A percentile compares a stretch with the other conserved stretches of the same genome.
Conservation (phyloP, 202 grass and related monocot species). For the Schoenoplectus triqueter region DNA sequence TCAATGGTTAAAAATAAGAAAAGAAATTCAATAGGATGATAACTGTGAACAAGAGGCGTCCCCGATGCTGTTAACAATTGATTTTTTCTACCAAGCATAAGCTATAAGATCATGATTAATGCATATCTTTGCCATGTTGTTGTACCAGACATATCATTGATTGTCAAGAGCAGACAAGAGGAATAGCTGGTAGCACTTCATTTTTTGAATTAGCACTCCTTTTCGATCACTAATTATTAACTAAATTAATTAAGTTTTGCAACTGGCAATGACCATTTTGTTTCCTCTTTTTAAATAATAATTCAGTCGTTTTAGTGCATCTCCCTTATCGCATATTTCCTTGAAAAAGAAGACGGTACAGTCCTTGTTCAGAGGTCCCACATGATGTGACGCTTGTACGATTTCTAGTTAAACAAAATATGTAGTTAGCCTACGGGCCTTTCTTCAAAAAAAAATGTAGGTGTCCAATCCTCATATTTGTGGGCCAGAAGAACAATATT, state of each 20-base stretch:
- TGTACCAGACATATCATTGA: slow-evolving; percentile 26
- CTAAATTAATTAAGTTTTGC: slow-evolving; percentile 28
- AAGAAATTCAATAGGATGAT: background rate
- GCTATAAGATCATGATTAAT: background rate
- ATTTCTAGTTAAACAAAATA: slow-evolving; percentile 19
- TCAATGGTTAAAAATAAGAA: background rate
- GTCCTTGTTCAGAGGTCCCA: slow-evolving; percentile 21
- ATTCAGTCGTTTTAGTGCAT: slow-evolving; percentile 18
- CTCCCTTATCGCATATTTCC: slow-evolving; percentile 12
- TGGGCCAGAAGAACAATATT: background rate
- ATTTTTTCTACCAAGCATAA: background rate
- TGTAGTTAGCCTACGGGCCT: background rate
- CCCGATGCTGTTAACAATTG: background rate
- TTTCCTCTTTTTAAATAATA: slow-evolving; percentile 20
- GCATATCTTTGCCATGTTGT: slow-evolving; percentile 7
- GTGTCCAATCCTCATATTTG: slow-evolving; percentile 2
- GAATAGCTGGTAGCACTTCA: slow-evolving; percentile 31
- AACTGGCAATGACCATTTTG: slow-evolving; percentile 28
- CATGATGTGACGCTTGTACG: slow-evolving; percentile 39
- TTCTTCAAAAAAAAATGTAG: background rate
- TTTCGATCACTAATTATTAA: slow-evolving; percentile 27
- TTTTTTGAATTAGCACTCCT: background rate
- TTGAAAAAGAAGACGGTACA: slow-evolving; percentile 34
- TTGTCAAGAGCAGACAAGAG: slow-evolving; percentile 24
- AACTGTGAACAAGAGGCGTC: background rate